A percentile compares a stretch with the other conserved stretches of the same genome.
phyloP scores from a whole-genome alignment of 2,329 filamentous ascomycete genomes.

The Phyllosticta capitalensis region DNA sequence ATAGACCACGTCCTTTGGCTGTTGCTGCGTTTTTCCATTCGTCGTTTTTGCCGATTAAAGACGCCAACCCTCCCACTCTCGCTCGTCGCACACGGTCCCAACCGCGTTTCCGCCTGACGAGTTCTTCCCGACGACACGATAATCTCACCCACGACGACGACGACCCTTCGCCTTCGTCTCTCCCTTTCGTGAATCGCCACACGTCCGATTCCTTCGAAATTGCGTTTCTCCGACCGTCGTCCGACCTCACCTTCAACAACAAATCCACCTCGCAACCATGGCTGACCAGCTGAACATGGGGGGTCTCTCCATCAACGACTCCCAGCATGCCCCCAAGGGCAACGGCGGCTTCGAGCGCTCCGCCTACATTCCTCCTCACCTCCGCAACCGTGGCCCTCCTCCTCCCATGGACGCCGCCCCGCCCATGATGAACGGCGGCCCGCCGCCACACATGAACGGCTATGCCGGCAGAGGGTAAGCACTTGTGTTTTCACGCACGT shows the following conservation, averaged over 20 bases:
- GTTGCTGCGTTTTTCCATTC: conserved; percentile 28
- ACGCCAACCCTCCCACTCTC: conserved; percentile 23
- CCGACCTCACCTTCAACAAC: background rate
- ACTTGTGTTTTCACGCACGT: background rate
- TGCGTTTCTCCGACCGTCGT: background rate
- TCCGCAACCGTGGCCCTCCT: conserved; percentile 45
- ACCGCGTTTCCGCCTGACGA: conserved; percentile 30
- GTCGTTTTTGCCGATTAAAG: conserved; percentile 25
- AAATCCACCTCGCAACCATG: conserved; percentile 44
- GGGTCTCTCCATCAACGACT: conserved; percentile 60
- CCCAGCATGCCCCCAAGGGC: conserved; percentile 46
- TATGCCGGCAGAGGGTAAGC: conserved; percentile 11
- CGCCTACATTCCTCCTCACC: conserved; percentile 76
- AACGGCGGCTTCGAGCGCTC: conserved; percentile 48
- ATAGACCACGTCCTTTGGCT: conserved; percentile 23
- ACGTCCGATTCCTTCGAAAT: background rate
- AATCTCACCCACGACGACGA: background rate
- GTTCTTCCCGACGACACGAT: background rate
- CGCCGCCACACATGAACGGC: conserved; percentile 37
- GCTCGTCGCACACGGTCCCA: conserved; percentile 31
- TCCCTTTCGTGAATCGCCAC: background rate
- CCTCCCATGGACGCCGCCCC: conserved; percentile 30
- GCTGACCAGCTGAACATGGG: conserved; percentile 78
- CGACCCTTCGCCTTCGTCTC: background rate
- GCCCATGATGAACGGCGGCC: conserved; percentile 32